Evolutionary conservation across 768 basidiomycete genomes (phyloP).

Genomic region (Pisolithus marmoratus): DNA sequence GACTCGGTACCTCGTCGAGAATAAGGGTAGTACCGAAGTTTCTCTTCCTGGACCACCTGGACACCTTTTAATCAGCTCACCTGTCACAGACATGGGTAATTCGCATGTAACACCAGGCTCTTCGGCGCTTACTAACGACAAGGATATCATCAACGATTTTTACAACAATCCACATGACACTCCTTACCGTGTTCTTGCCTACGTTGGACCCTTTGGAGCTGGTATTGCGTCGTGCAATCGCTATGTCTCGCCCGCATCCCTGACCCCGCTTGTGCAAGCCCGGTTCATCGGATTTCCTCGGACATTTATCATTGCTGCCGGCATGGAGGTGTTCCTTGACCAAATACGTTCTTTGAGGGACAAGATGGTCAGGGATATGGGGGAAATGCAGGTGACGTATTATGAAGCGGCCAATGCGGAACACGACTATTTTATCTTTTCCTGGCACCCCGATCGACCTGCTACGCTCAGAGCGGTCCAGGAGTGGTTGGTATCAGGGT

Average conservation of each 20-base stretch:
- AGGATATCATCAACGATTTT: neutral
- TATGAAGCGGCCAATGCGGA: constrained; percentile 13
- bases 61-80: constrained; percentile 7
- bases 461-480: neutral
- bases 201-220: constrained; percentile 6
- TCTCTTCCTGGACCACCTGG: constrained; percentile 5
- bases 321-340: constrained; percentile 24
- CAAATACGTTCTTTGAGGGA: constrained; percentile 18
- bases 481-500: neutral
- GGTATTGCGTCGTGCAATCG: constrained; percentile 3
- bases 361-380: constrained; percentile 21
- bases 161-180: neutral
- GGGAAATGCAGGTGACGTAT: constrained; percentile 13
- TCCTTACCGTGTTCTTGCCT: constrained; percentile 2
- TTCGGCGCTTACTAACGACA: neutral
- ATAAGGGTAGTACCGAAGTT: neutral
- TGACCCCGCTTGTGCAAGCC: constrained; percentile 3
- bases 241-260: constrained; percentile 11
- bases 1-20: constrained; percentile 12
- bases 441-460: constrained; percentile 8
- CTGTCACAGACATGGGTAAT: constrained; percentile 1
- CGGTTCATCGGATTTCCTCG: constrained; percentile 21
- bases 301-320: constrained; percentile 22
- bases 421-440: constrained; percentile 17
- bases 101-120: neutral